Conservation (phyloP, 2,329 filamentous ascomycete species). For the Aphanocladium album region DNA sequence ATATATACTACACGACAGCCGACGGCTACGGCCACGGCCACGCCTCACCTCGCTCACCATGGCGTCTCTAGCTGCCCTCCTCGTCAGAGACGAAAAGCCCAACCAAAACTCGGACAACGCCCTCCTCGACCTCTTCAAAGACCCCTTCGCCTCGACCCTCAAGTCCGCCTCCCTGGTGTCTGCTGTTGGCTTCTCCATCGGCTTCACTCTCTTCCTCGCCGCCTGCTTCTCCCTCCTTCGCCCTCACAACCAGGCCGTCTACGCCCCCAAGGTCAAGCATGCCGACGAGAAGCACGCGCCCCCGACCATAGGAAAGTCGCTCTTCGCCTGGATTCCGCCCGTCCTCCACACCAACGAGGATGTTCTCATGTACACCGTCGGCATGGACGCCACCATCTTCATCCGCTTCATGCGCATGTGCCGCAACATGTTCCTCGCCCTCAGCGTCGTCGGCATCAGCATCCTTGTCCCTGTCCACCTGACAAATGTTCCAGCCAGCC, state of each 20-base stretch:
- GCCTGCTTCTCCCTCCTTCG: constrained; percentile 82
- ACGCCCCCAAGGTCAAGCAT: constrained; percentile 90
- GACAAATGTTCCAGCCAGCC: constrained; percentile 34
- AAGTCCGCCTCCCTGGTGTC: constrained; percentile 52
- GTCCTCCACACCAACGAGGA: constrained; percentile 73
- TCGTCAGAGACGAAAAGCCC: constrained; percentile 12
- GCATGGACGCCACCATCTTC: constrained; percentile 88
- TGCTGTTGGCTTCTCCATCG: constrained; percentile 74
- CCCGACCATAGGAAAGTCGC: constrained; percentile 77
- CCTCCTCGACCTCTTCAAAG: constrained; percentile 43
- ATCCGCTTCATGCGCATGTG: constrained; percentile 86
- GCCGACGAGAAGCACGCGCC: constrained; percentile 86
- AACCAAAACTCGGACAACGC: constrained; percentile 28
- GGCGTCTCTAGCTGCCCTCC: neutral
- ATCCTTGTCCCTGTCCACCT: constrained; percentile 81
- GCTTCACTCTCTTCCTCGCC: constrained; percentile 67
- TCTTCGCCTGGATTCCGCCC: constrained; percentile 81
- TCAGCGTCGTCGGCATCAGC: constrained; percentile 67
- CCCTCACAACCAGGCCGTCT: constrained; percentile 86
- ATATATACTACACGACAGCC: neutral
- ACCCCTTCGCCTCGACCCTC: constrained; percentile 43
- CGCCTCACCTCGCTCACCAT: too few species aligned
- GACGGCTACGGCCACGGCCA: neutral
- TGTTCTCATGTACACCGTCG: constrained; percentile 73
- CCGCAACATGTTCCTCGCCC: constrained; percentile 75